Percentiles rank a stretch among this genome's conserved stretches.
Evolutionary conservation across 108 stramenopile species (phyloP).

Genomic region (Schizochytrium sp.): DNA sequence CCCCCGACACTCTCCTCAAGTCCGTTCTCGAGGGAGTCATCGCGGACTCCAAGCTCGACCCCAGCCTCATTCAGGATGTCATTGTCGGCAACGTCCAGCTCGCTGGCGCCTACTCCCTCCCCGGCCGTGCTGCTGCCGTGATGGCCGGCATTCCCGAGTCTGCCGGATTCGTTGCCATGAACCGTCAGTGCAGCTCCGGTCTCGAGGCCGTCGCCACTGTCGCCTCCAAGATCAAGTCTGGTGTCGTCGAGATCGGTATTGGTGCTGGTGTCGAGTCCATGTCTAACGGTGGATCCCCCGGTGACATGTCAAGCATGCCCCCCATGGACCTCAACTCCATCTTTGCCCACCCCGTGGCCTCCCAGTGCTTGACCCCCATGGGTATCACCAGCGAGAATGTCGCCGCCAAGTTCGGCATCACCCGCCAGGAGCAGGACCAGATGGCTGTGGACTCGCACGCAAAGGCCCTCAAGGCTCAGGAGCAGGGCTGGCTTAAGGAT

Average conservation of each 20-base stretch:
- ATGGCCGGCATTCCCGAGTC: constrained; percentile 83
- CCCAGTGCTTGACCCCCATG: constrained; percentile 95
- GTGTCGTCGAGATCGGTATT: constrained; percentile 87
- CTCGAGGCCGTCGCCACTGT: constrained; percentile 91
- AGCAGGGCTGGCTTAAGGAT: constrained; percentile 80
- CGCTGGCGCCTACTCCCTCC: constrained; percentile 86
- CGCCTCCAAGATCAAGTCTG: constrained; percentile 83
- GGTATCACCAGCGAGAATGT: constrained; percentile 95
- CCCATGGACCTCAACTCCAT: constrained; percentile 61
- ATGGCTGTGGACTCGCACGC: constrained; percentile 87
- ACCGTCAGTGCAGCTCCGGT: constrained; percentile 94
- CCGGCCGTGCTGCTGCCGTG: constrained; percentile 91
- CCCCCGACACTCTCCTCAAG: constrained; percentile 71
- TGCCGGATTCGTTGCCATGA: constrained; percentile 82
- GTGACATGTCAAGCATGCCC: constrained; percentile 68
- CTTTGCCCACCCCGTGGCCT: constrained; percentile 69
- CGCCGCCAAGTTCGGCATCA: constrained; percentile 77
- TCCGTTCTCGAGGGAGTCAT: constrained; percentile 64
- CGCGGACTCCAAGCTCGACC: constrained; percentile 59
- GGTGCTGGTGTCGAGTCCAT: constrained; percentile 94
- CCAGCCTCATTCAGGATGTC: constrained; percentile 82
- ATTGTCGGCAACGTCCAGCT: constrained; percentile 92
- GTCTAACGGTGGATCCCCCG: constrained; percentile 80
- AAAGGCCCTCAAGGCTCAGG: constrained; percentile 86
- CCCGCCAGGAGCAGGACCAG: constrained; percentile 81